Base-by-base conservation (phyloP, 1,139 yeast species). In the Pichia cactophila region DNA sequence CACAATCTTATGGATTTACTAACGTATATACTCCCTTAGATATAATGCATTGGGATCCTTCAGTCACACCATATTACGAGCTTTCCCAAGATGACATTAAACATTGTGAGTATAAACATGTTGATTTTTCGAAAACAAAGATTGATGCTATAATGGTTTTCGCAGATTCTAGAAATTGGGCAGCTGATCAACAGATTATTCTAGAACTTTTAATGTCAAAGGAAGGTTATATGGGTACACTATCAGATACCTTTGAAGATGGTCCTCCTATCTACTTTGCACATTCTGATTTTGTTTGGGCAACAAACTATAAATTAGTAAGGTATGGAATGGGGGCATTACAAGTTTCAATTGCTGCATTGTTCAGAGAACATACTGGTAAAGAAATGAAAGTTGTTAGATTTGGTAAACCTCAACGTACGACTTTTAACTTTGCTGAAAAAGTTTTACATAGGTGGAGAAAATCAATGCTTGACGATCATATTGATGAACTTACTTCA, bases 291-390 rank as follows among this genome's bases (percentile, higher is more conserved):
- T 84, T 86, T 61, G 86, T 86, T 51, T 86, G 95, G 95, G 88
- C 95, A 14, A 86, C 95, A 17, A 84, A 86, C 65, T 86, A 86
- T 63, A 82, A 79, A 58, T 73, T 85, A 54, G 80, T 86, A 28
- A 74, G 95, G 65, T 85, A 86, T 64, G 95, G 95, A 55, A 86
- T 86, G 94, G 95, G 95, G 55, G 95, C 95, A 2, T 72, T 86
- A 58, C 94, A 84, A 65, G 90, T 86, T 45, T 83, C 92, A 16
- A 81, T 84, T 63, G 89, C 90, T 48, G 95, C 94, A 0, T 71
- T 86, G 48, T 86, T 80, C 66, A 77, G 82, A 62, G 94, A 85
- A 62, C 89, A 83, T 62, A 85, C 94, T 5, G 94, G 94, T 51
- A 75, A 74, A 55, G 90, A 85, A 61, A 72, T 86, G 60, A 80